Base-by-base conservation (phyloP, 108 stramenopile species). In the Schizochytrium sp. region DNA sequence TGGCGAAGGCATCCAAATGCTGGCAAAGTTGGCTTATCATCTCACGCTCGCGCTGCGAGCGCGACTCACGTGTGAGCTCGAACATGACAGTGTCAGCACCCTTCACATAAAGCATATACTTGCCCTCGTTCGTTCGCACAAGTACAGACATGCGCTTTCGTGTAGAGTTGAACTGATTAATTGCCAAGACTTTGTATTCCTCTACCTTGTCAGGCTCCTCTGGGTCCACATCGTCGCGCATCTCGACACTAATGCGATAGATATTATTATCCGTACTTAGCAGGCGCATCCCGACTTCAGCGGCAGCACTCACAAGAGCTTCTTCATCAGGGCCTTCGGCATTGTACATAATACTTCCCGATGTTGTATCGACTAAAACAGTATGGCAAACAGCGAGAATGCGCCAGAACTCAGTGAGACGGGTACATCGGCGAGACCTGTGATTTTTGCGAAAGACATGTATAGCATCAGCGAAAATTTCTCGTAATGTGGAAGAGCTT, bases 341-440 rank as follows among this genome's bases (percentile, higher is more conserved):
- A 72, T 95, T 92, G 91, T 92, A 93, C 56, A 88, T 61, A 17
- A 72, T 88, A 0, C 7, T 40, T 0, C 58, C 58, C 58, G 58
- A 8, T 19, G 42, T 61, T 19, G 59, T 49, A n/a, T 91, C 89
- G 50, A 87, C 72, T 3, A 90, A 72, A 44, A 91, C 89, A 42
- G 91, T 91, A 88, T 91, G 88, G 95, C 93, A 93, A 94, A 97
- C 42, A 95, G 96, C 96, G 96, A 98, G 59, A 61, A 73, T 45
- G 45, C 45, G 55, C 41, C 57, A 40, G 60, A 91, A 91, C 57
- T 87, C 89, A 45, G 13, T 13, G 40, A 87, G 50, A 0, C 19
- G 7, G 42, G 38, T 12, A 15, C 15, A 45, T 45, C 44, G 46
- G 8, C 40, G 13, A n/a, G 45, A 47, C 2, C 38, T 28, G 10